Evolutionary conservation across 2,329 filamentous ascomycete species (phyloP), one percentile per base, ranked within the genome.

Genomic region (Fusarium pseudograminearum): DNA sequence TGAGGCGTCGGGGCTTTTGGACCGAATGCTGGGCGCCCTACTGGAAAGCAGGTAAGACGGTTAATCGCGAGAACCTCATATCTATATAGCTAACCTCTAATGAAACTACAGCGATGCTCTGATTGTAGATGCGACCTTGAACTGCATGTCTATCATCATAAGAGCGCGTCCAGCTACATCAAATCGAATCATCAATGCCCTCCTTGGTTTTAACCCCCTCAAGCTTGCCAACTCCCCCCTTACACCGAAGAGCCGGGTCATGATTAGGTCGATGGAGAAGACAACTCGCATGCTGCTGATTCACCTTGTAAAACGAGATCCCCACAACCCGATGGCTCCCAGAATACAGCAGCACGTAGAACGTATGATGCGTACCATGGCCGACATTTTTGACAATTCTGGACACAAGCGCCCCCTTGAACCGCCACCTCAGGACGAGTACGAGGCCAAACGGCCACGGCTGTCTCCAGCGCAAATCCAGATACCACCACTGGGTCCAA

Each of bases 191-290:
- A 80, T 98, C 69, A 92, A 90, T 76, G 89, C 93, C 18, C 85
- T 98, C 31, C 85, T 99, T 71, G 94, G 90, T 78, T 99, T 98
- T 85, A 97, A 97, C 76, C 96, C 96, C 1, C 83, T 98, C 45
- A 93, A 92, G 79, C 87, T 93, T 69, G 93, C 92, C 59, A 91
- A 89, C 74, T 88, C 89, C 3, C 90, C 91, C 5, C 87, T 97
- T 83, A 95, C 92, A 1, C 87, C 93, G 4, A 93, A 90, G 76
- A 87, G 88, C 51, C 93, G 91, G 73, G 91, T 99, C 63, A 89
- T 95, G 73, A 87, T 97, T 65, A 93, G 91, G 80, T 98, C 95
- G 7, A 96, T 99, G 89, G 95, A 98, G 79, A 93, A 97, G 77
- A 99, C 96, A 26, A 92, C 92, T 5, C 89, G 94, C 74, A 89